phyloP scores from a whole-genome alignment of 192 early-diverging fungal genomes.

The Rhizophlyctis rosea region DNA sequence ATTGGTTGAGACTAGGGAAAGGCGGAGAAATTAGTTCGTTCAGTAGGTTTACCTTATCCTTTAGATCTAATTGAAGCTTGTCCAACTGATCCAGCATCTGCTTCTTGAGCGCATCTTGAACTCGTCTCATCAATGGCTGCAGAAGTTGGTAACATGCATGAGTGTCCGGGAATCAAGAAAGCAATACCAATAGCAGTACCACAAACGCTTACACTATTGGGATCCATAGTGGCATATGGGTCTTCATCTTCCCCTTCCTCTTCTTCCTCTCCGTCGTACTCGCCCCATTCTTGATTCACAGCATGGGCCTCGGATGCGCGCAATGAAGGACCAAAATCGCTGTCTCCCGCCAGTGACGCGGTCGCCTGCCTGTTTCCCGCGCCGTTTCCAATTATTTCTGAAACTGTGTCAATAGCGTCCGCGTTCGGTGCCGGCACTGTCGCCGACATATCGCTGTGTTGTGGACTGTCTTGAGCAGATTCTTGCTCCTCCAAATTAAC shows the following conservation, averaged over 20 bases:
- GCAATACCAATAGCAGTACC: background rate
- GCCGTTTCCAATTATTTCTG: too few species aligned
- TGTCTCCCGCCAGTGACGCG: too few species aligned
- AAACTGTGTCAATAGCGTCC: too few species aligned
- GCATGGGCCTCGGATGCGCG: too few species aligned
- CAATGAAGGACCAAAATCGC: too few species aligned
- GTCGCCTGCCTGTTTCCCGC: too few species aligned
- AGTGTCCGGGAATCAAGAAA: background rate
- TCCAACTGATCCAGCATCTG: conserved; percentile 45
- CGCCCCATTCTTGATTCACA: too few species aligned
- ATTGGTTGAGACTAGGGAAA: background rate
- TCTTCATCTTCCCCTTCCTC: conserved; percentile 30
- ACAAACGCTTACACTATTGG: conserved; percentile 32
- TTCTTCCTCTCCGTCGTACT: conserved; percentile 20
- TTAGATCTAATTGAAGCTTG: conserved; percentile 47
- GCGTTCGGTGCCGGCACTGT: too few species aligned
- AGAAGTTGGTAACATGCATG: too few species aligned
- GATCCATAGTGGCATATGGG: conserved; percentile 38
- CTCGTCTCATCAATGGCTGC: conserved; percentile 56
- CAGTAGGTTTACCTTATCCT: conserved; percentile 43
- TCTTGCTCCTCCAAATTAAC: too few species aligned
- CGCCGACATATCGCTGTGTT: too few species aligned
- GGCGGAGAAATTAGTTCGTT: background rate
- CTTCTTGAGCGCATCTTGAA: conserved; percentile 53
- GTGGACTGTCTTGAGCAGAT: too few species aligned